These are phyloP conservation scores for Erodium texanum DNA, from an alignment of 441 rosid species.

Conservation along the genomic window DNA sequence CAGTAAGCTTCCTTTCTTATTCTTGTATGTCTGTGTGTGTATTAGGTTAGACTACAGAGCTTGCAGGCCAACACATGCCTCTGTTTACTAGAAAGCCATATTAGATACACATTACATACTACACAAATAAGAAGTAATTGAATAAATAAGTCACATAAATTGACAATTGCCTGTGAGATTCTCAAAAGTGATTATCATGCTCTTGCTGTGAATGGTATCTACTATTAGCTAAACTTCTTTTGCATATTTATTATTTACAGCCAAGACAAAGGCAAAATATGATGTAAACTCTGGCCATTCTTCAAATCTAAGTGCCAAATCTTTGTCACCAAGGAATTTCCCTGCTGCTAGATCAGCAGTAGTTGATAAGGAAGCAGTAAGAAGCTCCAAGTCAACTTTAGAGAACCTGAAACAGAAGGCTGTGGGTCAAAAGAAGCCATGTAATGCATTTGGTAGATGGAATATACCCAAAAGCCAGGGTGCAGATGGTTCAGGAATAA, in stretches of 20 bases:
- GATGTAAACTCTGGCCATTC: slow-evolving; percentile 22
- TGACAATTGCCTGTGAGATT: neutral
- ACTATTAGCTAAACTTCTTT: neutral
- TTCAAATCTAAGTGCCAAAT: slow-evolving; percentile 22
- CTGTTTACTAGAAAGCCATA: neutral
- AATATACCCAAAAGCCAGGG: slow-evolving; percentile 64
- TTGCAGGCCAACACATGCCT: neutral
- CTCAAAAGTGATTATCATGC: neutral
- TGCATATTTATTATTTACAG: slow-evolving; percentile 30
- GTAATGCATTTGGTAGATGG: slow-evolving; percentile 26
- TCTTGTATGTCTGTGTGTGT: neutral
- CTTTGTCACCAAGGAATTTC: slow-evolving; percentile 36
- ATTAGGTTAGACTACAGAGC: neutral
- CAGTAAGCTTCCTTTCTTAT: slow-evolving; percentile 36
- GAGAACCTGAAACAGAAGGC: slow-evolving; percentile 48
- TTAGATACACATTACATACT: neutral
- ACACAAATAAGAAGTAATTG: neutral
- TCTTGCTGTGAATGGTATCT: neutral
- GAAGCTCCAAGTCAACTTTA: slow-evolving; percentile 34
- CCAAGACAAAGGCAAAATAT: slow-evolving; percentile 41
- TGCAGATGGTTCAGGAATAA: slow-evolving; percentile 87
- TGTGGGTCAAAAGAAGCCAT: slow-evolving; percentile 28
- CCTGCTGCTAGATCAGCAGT: slow-evolving; percentile 29
- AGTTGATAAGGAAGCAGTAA: slow-evolving; percentile 29
- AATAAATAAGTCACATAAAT: neutral